Percentiles rank a stretch among this genome's conserved stretches.
These are phyloP conservation scores for Metrosideros polymorpha DNA, from an alignment of 441 rosid genomes.

Conservation along the genomic window DNA sequence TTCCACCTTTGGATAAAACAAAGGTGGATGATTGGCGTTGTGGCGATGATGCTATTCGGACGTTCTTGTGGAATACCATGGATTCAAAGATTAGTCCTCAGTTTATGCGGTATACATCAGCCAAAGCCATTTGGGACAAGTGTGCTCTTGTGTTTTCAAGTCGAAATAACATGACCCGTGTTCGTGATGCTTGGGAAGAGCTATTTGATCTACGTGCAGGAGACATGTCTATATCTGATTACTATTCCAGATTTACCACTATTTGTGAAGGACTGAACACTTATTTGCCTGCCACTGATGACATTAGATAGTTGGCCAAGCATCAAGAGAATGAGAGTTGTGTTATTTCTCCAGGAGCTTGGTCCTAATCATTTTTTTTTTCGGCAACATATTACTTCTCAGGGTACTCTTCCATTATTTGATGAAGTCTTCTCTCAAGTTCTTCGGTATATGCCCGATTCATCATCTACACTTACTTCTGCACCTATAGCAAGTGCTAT, in stretches of 20 bases:
- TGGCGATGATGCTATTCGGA: neutral
- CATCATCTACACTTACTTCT: neutral
- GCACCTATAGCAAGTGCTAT: neutral
- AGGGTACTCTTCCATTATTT: neutral
- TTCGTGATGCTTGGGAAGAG: neutral
- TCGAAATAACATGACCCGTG: neutral
- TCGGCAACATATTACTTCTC: rapidly evolving
- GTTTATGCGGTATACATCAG: neutral
- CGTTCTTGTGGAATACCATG: neutral
- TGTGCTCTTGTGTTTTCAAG: neutral
- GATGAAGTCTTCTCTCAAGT: neutral
- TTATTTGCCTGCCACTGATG: neutral
- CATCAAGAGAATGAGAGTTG: neutral
- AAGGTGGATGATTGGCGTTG: neutral
- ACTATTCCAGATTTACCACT: neutral
- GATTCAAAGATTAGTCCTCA: neutral
- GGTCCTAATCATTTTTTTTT: neutral
- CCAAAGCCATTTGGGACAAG: neutral
- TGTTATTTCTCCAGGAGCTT: neutral
- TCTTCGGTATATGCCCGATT: neutral
- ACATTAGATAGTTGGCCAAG: neutral
- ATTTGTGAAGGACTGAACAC: neutral
- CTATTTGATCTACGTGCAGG: too few species aligned
- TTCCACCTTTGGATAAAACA: neutral
- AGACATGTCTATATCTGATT: neutral